phyloP scores from a whole-genome alignment of 1,139 yeast species.

The Yamadazyma dushanensis region DNA sequence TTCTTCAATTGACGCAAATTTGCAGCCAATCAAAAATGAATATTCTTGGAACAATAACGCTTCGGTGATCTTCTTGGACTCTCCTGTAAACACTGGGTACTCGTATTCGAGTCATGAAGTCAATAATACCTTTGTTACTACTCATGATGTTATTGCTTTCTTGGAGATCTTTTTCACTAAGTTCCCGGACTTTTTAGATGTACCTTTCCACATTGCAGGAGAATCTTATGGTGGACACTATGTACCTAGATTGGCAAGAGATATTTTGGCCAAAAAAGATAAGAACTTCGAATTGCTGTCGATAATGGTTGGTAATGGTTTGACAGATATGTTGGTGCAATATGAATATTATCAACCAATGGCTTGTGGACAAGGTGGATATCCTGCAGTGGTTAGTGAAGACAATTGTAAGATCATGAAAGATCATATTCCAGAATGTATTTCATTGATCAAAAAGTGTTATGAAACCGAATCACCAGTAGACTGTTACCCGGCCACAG shows the following conservation, averaged over 20 bases:
- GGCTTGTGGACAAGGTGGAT: constrained; percentile 84
- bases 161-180: constrained; percentile 62
- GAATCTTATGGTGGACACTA: constrained; percentile 98
- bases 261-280: constrained; percentile 49
- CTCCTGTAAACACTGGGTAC: constrained; percentile 93
- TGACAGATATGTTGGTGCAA: constrained; percentile 78
- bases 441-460: constrained; percentile 63
- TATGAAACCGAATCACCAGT: constrained; percentile 69
- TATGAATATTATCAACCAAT: constrained; percentile 66
- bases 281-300: constrained; percentile 55
- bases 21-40: constrained; percentile 51
- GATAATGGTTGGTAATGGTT: constrained; percentile 85
- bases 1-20: constrained; percentile 53
- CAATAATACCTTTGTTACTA: constrained; percentile 38
- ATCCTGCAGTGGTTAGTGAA: constrained; percentile 66
- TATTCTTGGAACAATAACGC: constrained; percentile 87
- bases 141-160: constrained; percentile 71
- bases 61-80: constrained; percentile 83
- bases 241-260: constrained; percentile 79
- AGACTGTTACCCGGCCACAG: constrained; percentile 82
- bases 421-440: constrained; percentile 67
- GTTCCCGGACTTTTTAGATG: constrained; percentile 69
- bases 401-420: constrained; percentile 75
- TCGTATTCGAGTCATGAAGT: constrained; percentile 52
- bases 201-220: constrained; percentile 80